Evolutionary conservation across 208 protist genomes (phyloP), one percentile per base, ranked within the genome.

Genomic region (Vickermania ingenoplastis): DNA sequence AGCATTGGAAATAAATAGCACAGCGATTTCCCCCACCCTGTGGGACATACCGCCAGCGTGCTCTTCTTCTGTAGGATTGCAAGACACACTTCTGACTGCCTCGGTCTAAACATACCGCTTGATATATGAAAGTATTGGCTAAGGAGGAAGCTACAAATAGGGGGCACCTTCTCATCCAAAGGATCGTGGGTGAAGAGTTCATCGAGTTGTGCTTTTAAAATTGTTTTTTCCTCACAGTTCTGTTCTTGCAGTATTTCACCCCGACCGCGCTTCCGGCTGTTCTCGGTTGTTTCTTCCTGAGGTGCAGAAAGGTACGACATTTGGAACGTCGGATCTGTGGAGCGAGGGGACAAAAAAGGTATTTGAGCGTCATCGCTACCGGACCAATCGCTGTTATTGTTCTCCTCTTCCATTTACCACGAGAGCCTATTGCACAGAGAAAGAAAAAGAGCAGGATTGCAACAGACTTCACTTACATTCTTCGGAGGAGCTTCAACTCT

Each of bases 1-100:
- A 96, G 78, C 60, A 96, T 96, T 0, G 97, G 90, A 54, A 98
- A 87, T 71, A 97, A 93, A 67, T 96, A 99, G 67, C 85, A 96
- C 27, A 99, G 79, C 1, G 89, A 97, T 66, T 99, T 99, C 1
- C 97, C 96, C 71, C 83, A 95, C n/a, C 97, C 96, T 0, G 97
- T 98, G 3, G 96, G 93, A 51, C 92, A 87, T 23, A 98, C 69
- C 0, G 90, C 81, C 23, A 98, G 85, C n/a, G 90, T 90, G 59
- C 67, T 77, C n/a, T 54, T 41, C 1, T 81, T 72, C 14, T 71
- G 64, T 23, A 96, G 61, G 13, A 91, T 63, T 2, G 76, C 78
- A 13, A 88, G 63, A 17, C 86, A 77, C 3, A 84, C 85, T 31
- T 91, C 84, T 59, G 88, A 73, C 68, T 96, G 91, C n/a, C 67